Evolutionary conservation across 1,284 basidiomycete genomes (phyloP), one percentile per base, ranked within the genome.

Genomic region (Leccinum pallidistipes): DNA sequence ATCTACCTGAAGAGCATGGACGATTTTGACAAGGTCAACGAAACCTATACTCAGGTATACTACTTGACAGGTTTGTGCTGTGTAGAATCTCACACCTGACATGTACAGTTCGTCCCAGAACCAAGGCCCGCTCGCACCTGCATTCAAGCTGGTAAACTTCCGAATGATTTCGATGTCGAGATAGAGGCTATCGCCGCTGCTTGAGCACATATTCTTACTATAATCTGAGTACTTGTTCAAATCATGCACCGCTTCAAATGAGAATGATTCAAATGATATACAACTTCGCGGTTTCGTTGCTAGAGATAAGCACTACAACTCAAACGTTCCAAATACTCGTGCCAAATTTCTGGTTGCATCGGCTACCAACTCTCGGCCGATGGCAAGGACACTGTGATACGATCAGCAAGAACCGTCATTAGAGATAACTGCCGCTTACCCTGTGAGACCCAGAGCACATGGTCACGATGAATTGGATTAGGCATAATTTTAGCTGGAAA

Each of bases 81-180:
- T 16, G 21, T 31, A 36, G 29, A 16, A 38, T 49, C 31, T 60
- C 9, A 65, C 56, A 31, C 57, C 47, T 49, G 29, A 40, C 53
- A 24, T 43, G 50, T 45, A 8, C 57, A 83, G 80, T 65, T 84
- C 27, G 70, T 85, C 27, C 83, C 84, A 0, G 78, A 69, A 40
- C 84, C 83, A 16, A 92, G 93, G 78, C 92, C 91, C 14, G 86
- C 91, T 3, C 80, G 91, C 64, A 91, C 88, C 8, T 92, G 89
- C 71, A 89, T 92, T 66, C 88, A 90, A 78, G 91, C 90, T 18
- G 88, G 85, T 9, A 85, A 85, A 66, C 80, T 94, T 38, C 91
- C 91, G 10, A 81, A 83, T 69, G 90, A 91, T 67, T 91, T 92
- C 6, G 82, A 90, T 64, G 82, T 92, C 55, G 92, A 94, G 78